Conservation (phyloP, 2,329 filamentous ascomycete species). For the Trichoderma brevicompactum region DNA sequence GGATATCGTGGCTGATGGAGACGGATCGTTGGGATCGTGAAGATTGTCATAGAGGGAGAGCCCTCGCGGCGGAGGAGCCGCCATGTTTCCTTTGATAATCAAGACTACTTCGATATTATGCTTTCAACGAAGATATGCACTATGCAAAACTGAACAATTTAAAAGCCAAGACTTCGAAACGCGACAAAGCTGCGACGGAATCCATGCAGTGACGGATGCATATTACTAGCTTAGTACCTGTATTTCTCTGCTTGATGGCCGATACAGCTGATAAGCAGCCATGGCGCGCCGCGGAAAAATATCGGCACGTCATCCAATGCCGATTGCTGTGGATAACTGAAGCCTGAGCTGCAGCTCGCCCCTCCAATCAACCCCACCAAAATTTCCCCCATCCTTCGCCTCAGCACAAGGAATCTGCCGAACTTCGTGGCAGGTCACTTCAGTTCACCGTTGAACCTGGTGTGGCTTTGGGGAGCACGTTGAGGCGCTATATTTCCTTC, state of each 20-base stretch:
- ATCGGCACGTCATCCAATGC: constrained; percentile 31
- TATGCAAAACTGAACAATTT: background rate
- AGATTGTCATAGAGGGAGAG: constrained; percentile 86
- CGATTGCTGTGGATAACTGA: constrained; percentile 14
- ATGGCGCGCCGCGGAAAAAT: constrained; percentile 39
- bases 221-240: background rate
- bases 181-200: background rate
- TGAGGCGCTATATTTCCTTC: constrained; percentile 20
- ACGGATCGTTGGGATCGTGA: constrained; percentile 62
- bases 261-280: background rate
- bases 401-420: background rate
- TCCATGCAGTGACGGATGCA: background rate
- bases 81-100: constrained; percentile 32
- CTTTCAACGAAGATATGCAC: background rate
- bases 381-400: constrained; percentile 31
- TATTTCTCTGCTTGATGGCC: background rate
- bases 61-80: constrained; percentile 49
- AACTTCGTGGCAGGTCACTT: constrained; percentile 5
- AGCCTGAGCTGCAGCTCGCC: constrained; percentile 35
- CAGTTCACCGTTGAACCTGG: constrained; percentile 11
- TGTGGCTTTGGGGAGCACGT: constrained; percentile 13
- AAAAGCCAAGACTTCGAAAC: background rate
- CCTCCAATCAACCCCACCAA: constrained; percentile 45
- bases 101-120: background rate
- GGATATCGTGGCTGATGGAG: constrained; percentile 68